Evolutionary conservation across 1,139 yeast genomes (phyloP), one percentile per base, ranked within the genome.

Genomic region (Protomyces gravidus): DNA sequence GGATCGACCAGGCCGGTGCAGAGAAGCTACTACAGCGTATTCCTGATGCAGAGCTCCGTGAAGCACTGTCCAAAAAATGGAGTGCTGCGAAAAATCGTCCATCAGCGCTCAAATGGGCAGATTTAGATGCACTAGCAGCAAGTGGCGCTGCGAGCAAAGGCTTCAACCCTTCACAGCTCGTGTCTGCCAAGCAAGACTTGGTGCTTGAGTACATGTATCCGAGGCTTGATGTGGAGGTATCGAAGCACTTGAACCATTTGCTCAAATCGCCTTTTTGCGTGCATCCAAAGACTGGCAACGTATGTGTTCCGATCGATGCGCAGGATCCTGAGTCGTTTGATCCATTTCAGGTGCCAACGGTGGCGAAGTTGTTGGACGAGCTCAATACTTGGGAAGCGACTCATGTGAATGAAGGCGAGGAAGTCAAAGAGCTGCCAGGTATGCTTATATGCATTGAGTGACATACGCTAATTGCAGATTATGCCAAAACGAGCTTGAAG

Each of bases 221-320:
- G 28, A 80, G 96, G 67, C 76, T 92, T 65, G 99, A 92, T 80
- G 83, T 86, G 59, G 95, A 90, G 71, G 99, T 92, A 46, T 86
- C 98, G 7, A 80, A 85, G 66, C 95, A 87, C 71, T 77, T 90
- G 67, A 88, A 84, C 72, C 99, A 92, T 75, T 84, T 92, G 74
- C 80, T 92, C 68, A 92, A 92, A 70, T 86, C 97, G 1, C 99
- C 99, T n/a, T 92, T 94, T 71, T 92, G 97, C 76, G 84, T 92
- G 52, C 99, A 92, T 70, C 99, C 99, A 0, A 84, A 89, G 5
- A 94, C 99, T 0, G 97, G 97, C n/a, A 86, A 89, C 67, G 87
- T 92, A 3, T 92, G 98, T 81, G 97, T 94, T 5, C 97, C 98
- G 0, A 89, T 92, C 67, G 87, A 85, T 68, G 82, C 87, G 23